These are phyloP conservation scores for Dactylellina drechsleri DNA, from an alignment of 2,329 filamentous ascomycete species.

Conservation along the genomic window DNA sequence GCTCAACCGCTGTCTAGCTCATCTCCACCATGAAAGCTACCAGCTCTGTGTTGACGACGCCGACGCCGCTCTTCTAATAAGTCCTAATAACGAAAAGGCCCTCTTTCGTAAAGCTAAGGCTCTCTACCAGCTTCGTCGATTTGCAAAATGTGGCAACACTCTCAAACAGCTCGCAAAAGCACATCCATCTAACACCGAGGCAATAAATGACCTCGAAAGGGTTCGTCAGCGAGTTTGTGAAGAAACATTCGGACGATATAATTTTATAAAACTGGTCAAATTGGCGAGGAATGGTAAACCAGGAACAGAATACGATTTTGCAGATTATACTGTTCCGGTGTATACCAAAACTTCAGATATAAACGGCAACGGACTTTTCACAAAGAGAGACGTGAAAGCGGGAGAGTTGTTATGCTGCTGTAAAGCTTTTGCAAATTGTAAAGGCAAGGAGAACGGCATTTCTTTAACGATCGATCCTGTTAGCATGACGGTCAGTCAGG, in stretches of 20 bases:
- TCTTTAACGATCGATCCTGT: slow-evolving; percentile 9
- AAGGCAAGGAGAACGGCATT: slow-evolving; percentile 21
- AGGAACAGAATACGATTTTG: slow-evolving; percentile 29
- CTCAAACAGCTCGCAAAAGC: neutral
- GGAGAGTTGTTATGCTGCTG: slow-evolving; percentile 32
- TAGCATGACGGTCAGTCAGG: neutral
- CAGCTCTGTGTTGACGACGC: slow-evolving; percentile 12
- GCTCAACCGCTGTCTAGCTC: slow-evolving; percentile 12
- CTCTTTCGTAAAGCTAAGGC: slow-evolving; percentile 35
- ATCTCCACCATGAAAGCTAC: slow-evolving; percentile 2
- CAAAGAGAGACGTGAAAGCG: slow-evolving; percentile 21
- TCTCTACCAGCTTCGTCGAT: slow-evolving; percentile 23
- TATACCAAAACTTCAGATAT: slow-evolving; percentile 2
- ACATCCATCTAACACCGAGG: slow-evolving; percentile 16
- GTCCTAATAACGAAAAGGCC: slow-evolving; percentile 25
- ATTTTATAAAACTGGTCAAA: slow-evolving; percentile 30
- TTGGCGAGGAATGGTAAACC: slow-evolving; percentile 25
- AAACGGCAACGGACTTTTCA: slow-evolving; percentile 34
- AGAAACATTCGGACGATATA: slow-evolving; percentile 16
- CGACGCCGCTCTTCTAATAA: slow-evolving; percentile 13
- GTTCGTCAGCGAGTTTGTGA: slow-evolving; percentile 26
- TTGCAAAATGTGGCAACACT: slow-evolving; percentile 13
- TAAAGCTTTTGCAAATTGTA: slow-evolving; percentile 38
- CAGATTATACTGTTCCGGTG: slow-evolving; percentile 27
- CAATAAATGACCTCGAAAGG: neutral